A percentile compares a stretch with the other conserved stretches of the same genome.
Conservation (phyloP, 345 rosid genomes). For the Clarkia xantiana region DNA sequence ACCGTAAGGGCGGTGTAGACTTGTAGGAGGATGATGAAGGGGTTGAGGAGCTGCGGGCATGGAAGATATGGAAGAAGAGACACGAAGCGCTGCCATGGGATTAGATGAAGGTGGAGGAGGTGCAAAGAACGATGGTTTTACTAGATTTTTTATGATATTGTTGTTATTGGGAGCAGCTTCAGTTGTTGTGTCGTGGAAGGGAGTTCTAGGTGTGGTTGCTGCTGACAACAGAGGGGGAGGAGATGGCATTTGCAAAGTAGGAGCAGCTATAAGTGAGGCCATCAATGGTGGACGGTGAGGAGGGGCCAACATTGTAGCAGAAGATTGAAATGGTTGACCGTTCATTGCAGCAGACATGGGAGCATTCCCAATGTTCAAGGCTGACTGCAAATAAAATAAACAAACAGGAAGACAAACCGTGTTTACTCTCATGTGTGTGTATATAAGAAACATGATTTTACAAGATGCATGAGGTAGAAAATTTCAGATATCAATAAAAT, state of each 20-base stretch:
- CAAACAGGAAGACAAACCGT: background rate
- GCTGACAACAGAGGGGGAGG: slow-evolving; percentile 30
- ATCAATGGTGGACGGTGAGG: slow-evolving; percentile 28
- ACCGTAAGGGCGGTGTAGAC: slow-evolving; percentile 53
- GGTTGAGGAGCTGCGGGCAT: slow-evolving; percentile 46
- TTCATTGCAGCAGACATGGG: slow-evolving; percentile 18
- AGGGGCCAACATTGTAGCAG: slow-evolving; percentile 18
- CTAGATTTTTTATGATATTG: slow-evolving; percentile 34
- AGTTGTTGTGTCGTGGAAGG: slow-evolving; percentile 27
- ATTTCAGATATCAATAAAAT: too few relatives aligned
- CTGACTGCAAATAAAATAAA: slow-evolving; percentile 37
- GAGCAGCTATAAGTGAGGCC: slow-evolving; percentile 18
- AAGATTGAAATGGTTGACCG: slow-evolving; percentile 37
- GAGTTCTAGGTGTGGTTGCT: slow-evolving; percentile 27
- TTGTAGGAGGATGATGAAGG: slow-evolving; percentile 36
- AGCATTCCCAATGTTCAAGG: slow-evolving; percentile 38
- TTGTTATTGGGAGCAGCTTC: slow-evolving; percentile 24
- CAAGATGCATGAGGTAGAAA: too few relatives aligned
- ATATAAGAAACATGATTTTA: background rate
- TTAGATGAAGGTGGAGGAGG: too few relatives aligned
- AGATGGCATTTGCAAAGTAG: slow-evolving; percentile 36
- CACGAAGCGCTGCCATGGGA: slow-evolving; percentile 21
- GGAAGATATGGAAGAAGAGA: slow-evolving; percentile 36
- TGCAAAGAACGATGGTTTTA: slow-evolving; percentile 49
- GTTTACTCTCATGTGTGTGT: background rate